Base-by-base conservation (phyloP, 148 eudicot species). In the Euryodendron excelsum region DNA sequence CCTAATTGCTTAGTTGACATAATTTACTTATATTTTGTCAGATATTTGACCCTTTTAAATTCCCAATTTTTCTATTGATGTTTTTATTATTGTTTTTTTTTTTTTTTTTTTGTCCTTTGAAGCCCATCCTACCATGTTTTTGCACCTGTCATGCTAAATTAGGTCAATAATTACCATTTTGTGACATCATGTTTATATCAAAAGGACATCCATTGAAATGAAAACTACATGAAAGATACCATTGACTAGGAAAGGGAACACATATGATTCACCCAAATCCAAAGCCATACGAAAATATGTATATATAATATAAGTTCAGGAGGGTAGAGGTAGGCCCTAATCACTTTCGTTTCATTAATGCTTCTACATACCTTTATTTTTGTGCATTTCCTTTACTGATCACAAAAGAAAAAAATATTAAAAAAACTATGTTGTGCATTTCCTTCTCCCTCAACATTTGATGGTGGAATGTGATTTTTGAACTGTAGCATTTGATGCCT, bases 1-100 rank as follows among this genome's bases (percentile, higher is more conserved):
- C 98, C 98, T 93, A 8, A 60, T 79, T 25, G 62, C 71, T 53
- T 45, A 1, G 27, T 47, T 44, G 11, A 17, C 64, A 77, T 67
- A 41, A 69, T 82, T 63, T 33, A 10, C 6, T 17, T 10, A 18
- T 21, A 47, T 36, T 15, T 63, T 36, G 50, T 75, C 5, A 18
- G 4, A 23, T n/a, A 20, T 11, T 59, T 28, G 68, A 15, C 4
- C 13, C 13, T 8, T 44, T 69, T 25, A 62, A 23, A 25, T 58
- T 60, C 13, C 34, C 34, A 74, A 28, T 41, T 74, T 66, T 59
- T 23, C 77, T 23, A 6, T 37, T 2, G 36, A 11, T 60, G 53
- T 60, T 47, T 31, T 47, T 30, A 44, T 48, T 0, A 53, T 33
- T 20, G 4, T 21, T 3, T 56, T 56, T 56, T 18, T 1, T 0